A percentile compares a stretch with the other conserved stretches of the same genome.
phyloP scores from a whole-genome alignment of 306 rosid genomes.

The Rosa multiflora region DNA sequence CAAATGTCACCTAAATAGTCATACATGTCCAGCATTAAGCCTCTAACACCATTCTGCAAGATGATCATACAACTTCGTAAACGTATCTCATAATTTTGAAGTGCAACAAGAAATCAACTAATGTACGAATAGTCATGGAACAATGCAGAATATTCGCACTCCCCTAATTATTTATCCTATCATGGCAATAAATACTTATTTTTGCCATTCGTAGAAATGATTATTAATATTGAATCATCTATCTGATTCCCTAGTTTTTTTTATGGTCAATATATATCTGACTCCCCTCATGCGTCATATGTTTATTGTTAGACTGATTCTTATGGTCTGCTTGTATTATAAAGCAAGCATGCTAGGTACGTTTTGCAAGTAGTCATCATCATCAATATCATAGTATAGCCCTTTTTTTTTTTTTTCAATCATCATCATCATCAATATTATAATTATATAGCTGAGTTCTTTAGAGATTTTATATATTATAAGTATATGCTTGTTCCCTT shows the following conservation, averaged over 20 bases:
- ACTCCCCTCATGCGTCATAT: not conserved
- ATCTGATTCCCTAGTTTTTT: not conserved
- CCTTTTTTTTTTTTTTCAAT: too few species aligned
- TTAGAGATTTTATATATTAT: not conserved
- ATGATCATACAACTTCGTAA: slow-evolving; percentile 20
- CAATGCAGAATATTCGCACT: not conserved
- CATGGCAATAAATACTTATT: not conserved
- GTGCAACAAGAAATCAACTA: not conserved
- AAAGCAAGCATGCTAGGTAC: not conserved
- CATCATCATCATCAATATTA: not conserved
- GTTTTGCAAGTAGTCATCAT: not conserved
- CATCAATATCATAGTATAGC: not conserved
- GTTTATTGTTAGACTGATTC: not conserved
- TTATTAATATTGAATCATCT: not conserved
- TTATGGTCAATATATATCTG: not conserved
- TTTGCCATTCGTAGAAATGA: not conserved
- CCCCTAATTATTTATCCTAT: not conserved
- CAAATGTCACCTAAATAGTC: slow-evolving; percentile 79
- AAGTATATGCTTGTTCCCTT: not conserved
- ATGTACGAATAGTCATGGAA: not conserved
- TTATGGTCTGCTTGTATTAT: slow-evolving; percentile 4
- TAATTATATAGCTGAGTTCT: too few species aligned
- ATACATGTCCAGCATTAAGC: slow-evolving; percentile 89
- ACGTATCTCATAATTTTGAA: slow-evolving; percentile 8
- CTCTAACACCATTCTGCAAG: slow-evolving; percentile 82